These are phyloP conservation scores for Sinapis alba DNA, from an alignment of 441 rosid genomes.

Conservation along the genomic window DNA sequence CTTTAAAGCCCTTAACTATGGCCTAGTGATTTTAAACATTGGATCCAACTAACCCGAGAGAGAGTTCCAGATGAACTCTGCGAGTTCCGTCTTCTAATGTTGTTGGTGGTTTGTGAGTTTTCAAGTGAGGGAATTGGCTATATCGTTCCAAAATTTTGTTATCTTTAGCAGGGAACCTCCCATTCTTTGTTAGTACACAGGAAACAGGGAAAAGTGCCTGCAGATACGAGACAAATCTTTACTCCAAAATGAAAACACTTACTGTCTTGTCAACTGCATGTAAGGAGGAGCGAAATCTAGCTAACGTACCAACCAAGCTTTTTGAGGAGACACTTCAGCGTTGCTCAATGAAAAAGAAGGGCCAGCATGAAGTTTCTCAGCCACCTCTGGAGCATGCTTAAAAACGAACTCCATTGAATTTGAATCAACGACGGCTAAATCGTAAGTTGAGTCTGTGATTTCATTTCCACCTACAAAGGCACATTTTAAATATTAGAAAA, in stretches of 20 bases:
- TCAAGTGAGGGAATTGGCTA: slow-evolving; percentile 62
- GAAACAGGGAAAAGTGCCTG: slow-evolving; percentile 86
- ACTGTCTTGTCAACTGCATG: background rate
- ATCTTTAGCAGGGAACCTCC: slow-evolving; percentile 72
- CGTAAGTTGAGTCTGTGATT: slow-evolving; percentile 67
- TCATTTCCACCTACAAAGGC: slow-evolving; percentile 64
- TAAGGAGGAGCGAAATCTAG: background rate
- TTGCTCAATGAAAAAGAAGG: slow-evolving; percentile 55
- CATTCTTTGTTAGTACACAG: slow-evolving; percentile 63
- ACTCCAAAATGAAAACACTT: background rate
- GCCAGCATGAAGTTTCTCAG: slow-evolving; percentile 58
- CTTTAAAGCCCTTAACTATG: background rate
- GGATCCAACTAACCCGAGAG: slow-evolving; percentile 74
- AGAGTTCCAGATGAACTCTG: slow-evolving; percentile 83
- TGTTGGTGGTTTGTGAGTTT: slow-evolving; percentile 49
- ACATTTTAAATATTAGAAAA: slow-evolving; percentile 13
- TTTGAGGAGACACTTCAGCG: slow-evolving; percentile 50
- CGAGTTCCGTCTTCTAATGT: slow-evolving; percentile 53
- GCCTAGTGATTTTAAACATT: background rate
- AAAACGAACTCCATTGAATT: slow-evolving; percentile 75
- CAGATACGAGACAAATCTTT: slow-evolving; percentile 12
- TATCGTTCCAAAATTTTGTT: slow-evolving; percentile 56
- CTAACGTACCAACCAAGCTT: slow-evolving; percentile 72
- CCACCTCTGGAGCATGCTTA: slow-evolving; percentile 69
- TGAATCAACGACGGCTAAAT: slow-evolving; percentile 81